Base-by-base conservation (phyloP, 176 grass and related monocot species). In the Avena atlantica region DNA sequence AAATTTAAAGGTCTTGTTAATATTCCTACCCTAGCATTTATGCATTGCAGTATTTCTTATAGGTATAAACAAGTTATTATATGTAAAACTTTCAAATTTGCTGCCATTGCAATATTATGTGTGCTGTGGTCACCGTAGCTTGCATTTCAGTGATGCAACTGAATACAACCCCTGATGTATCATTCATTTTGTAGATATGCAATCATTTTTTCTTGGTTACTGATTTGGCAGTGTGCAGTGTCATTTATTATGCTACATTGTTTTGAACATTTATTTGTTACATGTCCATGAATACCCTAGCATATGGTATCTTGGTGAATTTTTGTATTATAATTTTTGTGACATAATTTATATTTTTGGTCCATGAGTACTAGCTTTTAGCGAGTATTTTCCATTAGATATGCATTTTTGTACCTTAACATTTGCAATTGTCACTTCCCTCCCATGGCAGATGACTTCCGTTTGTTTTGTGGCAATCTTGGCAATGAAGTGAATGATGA, bases 401-500 rank as follows among this genome's bases (percentile, higher is more conserved):
- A 29, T 37, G 51, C 34, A 56, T n/a, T 36, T 70, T 10, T 19
- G 9, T 64, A 56, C 3, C 10, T 64, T 3, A 25, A 44, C 2
- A 77, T 74, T 91, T 31, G 81, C 27, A 79, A 20, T 55, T 57
- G 20, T 12, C 9, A 40, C 31, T 64, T 31, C 16, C 40, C 31
- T 23, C 15, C 11, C 58, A 40, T 88, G 2, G 61, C 91, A 95
- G 93, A 92, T 72, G 96, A 98, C 84, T 98, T 98, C n/a, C 90
- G 90, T 69, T 83, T 95, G 65, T 98, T 98, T 73, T 98, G 96
- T 53, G 93, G 95, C 31, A 81, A 98, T 91, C 91, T 95, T 83
- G 95, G 95, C 45, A 98, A 98, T 91, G 91, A 98, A 87, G 93
- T 98, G 68, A 92, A 98, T 76, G 89, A 95, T 88, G 91, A 93